Base-by-base conservation (phyloP, 208 protist species). In the Leishmania amazonensis region DNA sequence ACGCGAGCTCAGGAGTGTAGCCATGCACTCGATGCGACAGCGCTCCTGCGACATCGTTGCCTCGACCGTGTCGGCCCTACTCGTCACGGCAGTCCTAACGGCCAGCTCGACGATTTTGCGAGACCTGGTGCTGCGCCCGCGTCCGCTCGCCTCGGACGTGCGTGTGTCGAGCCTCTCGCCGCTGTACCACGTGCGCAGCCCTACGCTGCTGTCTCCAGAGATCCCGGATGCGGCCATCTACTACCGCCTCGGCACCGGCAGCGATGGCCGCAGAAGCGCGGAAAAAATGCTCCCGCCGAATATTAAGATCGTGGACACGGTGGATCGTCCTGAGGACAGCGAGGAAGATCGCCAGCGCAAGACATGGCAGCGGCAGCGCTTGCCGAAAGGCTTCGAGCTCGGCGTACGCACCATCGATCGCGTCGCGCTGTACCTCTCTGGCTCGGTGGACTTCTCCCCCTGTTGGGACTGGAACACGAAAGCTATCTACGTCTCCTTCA, bases 391-490 rank as follows among this genome's bases (percentile, higher is more conserved):
- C 40, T 67, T 58, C 45, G 2, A 65, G 1, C 49, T 79, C n/a
- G 82, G 77, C 57, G 40, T 75, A 0, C 86, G 87, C 82, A 53
- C 73, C 11, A 81, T 79, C 31, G 81, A 95, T 67, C 83, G 86
- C 51, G 35, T 94, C 17, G 19, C 87, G 5, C 9, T 95, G 40
- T 76, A 70, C 21, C 54, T 95, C 31, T 88, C 77, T 4, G 83
- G 88, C 75, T 73, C 51, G 8, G 77, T 89, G 17, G 88, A 96
- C 81, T 93, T 97, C 35, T 78, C 81, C 0, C 65, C 76, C 24
- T 76, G 82, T 7, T 97, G 91, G 90, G 90, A 95, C 85, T 97
- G 94, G 90, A 97, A 97, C 82, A 96, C 92, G 40, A 93, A 95
- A 68, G 80, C 85, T 1, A 87, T 97, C 28, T 97, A 94, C 65